Base-by-base conservation (phyloP, 768 basidiomycete genomes). In the button mushroom (Agaricus bisporus) region DNA sequence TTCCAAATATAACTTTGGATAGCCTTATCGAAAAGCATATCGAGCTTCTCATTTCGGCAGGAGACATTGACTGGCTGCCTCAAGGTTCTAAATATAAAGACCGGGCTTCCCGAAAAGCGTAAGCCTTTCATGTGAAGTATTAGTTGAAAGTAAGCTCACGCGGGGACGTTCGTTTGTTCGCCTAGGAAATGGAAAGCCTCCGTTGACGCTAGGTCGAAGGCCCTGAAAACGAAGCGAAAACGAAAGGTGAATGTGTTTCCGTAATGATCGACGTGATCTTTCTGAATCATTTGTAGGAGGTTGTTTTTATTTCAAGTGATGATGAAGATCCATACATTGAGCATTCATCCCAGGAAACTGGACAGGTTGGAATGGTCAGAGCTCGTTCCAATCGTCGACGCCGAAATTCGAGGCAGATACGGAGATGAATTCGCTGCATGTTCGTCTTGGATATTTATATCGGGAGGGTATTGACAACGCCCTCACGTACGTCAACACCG, bases 1-100 rank as follows among this genome's bases (percentile, higher is more conserved):
- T 86, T 58, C 82, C 85, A 0, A 88, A 88, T 63, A 78, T 82
- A 61, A 63, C 75, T 1, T 68, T 84, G 58, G 85, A 89, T 60
- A 80, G 72, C 58, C 65, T 74, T 15, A 78, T 89, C 3, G 80
- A 79, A 54, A 80, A 75, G 60, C 78, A 88, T 59, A 66, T 88
- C n/a, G 68, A 73, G 15, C 73, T 80, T 12, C 67, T 77, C 2
- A 72, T 62, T 28, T 57, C 59, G 20, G 76, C 63, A 50, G 80
- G 81, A 20, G 61, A 69, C 25, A 65, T 66, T 15, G 83, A 79
- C 15, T 88, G 84, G 84, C 66, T 73, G 47, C 63, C 65, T 12
- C 73, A 63, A 35, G 87, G 84, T 0, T 59, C 59, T 28, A 76
- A 68, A 57, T 67, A 66, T 47, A 61, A 63, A 10, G 83, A 86